Evolutionary conservation across 331 rosid genomes (phyloP).

Genomic region (Arachis monticola): DNA sequence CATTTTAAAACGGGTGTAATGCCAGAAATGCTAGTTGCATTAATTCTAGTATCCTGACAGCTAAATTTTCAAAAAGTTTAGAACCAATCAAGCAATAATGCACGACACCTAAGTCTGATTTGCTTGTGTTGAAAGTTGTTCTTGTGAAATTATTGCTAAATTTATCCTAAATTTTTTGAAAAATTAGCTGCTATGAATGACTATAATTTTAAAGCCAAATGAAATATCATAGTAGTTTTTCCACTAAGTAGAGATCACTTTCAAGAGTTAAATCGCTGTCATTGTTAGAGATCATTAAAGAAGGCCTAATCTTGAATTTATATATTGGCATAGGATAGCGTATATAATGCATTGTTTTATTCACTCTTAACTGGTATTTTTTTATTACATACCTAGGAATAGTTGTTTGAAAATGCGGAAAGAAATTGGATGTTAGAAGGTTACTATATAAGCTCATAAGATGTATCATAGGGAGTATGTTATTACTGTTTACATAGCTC

Average conservation of each 20-base stretch:
- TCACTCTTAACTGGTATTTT: not conserved
- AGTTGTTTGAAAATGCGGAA: not conserved
- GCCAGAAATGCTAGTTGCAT: conserved; percentile 9
- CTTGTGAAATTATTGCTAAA: no score
- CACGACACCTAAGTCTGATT: no score
- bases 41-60: conserved; percentile 1
- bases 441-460: conserved; percentile 5
- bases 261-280: not conserved
- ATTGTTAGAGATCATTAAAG: not conserved
- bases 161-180: no score
- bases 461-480: conserved; percentile 12
- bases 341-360: not conserved
- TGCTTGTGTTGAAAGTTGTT: no score
- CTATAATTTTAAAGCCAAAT: not conserved
- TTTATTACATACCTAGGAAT: not conserved
- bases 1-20: conserved; percentile 9
- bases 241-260: not conserved
- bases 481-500: conserved; percentile 16
- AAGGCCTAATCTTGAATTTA: not conserved
- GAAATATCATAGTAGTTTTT: not conserved
- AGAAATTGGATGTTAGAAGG: conserved; percentile 1
- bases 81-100: no score
- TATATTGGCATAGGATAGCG: not conserved
- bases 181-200: no score
- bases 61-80: no score